Evolutionary conservation across 2,329 filamentous ascomycete species (phyloP).

Genomic region (Aureobasidium leucospermi): DNA sequence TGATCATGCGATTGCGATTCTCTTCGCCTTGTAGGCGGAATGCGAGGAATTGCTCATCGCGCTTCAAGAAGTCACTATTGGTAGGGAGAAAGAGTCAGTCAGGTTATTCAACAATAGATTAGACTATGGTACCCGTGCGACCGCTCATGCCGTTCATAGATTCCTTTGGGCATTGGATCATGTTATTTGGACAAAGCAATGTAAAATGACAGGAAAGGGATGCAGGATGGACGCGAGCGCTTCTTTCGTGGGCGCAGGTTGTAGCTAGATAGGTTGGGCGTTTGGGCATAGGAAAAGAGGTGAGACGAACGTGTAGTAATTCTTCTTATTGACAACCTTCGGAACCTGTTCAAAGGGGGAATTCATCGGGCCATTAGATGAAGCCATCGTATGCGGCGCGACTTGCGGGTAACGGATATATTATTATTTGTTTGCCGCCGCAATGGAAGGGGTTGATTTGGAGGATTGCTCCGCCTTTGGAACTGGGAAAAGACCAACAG

Average conservation of each 20-base stretch:
- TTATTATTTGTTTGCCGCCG: slow-evolving; percentile 13
- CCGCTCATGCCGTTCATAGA: slow-evolving; percentile 14
- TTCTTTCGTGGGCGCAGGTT: neutral
- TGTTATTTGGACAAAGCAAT: neutral
- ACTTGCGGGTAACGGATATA: slow-evolving; percentile 12
- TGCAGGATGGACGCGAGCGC: neutral
- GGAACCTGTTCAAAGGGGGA: slow-evolving; percentile 12
- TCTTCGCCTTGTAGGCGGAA: slow-evolving; percentile 84
- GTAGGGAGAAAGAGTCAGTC: slow-evolving; percentile 10
- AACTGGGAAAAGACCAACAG: neutral
- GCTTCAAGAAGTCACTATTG: slow-evolving; percentile 87
- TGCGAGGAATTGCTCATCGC: slow-evolving; percentile 91
- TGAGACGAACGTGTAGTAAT: slow-evolving; percentile 82
- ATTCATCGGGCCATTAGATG: slow-evolving; percentile 12
- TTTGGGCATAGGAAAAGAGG: neutral
- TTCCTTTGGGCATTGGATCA: slow-evolving; percentile 14
- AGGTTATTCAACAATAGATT: neutral
- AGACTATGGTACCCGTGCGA: slow-evolving; percentile 8
- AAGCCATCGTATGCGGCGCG: slow-evolving; percentile 14
- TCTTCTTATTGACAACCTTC: slow-evolving; percentile 89
- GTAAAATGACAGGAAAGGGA: neutral
- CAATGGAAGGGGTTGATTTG: slow-evolving; percentile 9
- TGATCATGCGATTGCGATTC: slow-evolving; percentile 72
- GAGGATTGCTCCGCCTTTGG: slow-evolving; percentile 7
- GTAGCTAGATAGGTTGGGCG: neutral